A percentile compares a stretch with the other conserved stretches of the same genome.
Conservation (phyloP, 805 yeast species). For the Cyberlindnera mrakii region DNA sequence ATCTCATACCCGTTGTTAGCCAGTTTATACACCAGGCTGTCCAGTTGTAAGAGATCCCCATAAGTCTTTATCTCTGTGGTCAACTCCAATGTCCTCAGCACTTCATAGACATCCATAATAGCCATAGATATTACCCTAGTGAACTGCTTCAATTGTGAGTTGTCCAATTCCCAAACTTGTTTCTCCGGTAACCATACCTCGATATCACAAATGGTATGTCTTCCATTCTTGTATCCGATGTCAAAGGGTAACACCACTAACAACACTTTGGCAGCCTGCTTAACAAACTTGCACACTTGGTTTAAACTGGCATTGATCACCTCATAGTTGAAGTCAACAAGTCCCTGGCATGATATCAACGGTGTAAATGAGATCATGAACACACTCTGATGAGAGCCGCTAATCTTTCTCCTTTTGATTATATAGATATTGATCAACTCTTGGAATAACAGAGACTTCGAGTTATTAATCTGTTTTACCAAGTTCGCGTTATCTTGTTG, state of each 20-base stretch:
- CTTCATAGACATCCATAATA: slow-evolving; percentile 7
- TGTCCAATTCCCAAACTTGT: slow-evolving; percentile 13
- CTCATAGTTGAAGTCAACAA: slow-evolving; percentile 15
- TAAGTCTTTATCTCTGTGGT: slow-evolving; percentile 5
- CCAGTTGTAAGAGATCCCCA: slow-evolving; percentile 14
- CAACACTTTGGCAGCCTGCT: slow-evolving; percentile 13
- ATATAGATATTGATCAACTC: slow-evolving; percentile 19
- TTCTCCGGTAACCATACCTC: slow-evolving; percentile 1
- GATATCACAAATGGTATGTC: neutral
- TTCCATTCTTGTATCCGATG: slow-evolving; percentile 3
- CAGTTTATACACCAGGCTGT: slow-evolving; percentile 19
- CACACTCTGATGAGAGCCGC: slow-evolving; percentile 6
- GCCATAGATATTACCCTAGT: slow-evolving; percentile 12
- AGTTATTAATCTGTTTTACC: slow-evolving; percentile 18
- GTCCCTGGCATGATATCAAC: slow-evolving; percentile 10
- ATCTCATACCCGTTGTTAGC: slow-evolving; percentile 13
- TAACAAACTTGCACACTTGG: slow-evolving; percentile 13
- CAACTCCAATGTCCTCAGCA: slow-evolving; percentile 12
- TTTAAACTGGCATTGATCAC: slow-evolving; percentile 14
- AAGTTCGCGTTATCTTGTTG: slow-evolving; percentile 11
- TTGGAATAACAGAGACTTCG: slow-evolving; percentile 18
- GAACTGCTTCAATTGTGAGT: slow-evolving; percentile 10
- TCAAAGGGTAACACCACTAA: slow-evolving; percentile 13
- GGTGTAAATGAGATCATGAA: slow-evolving; percentile 20
- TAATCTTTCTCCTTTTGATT: slow-evolving; percentile 14